These are phyloP conservation scores for Venturia carpophila DNA, from an alignment of 2,329 filamentous ascomycete species.

Conservation along the genomic window DNA sequence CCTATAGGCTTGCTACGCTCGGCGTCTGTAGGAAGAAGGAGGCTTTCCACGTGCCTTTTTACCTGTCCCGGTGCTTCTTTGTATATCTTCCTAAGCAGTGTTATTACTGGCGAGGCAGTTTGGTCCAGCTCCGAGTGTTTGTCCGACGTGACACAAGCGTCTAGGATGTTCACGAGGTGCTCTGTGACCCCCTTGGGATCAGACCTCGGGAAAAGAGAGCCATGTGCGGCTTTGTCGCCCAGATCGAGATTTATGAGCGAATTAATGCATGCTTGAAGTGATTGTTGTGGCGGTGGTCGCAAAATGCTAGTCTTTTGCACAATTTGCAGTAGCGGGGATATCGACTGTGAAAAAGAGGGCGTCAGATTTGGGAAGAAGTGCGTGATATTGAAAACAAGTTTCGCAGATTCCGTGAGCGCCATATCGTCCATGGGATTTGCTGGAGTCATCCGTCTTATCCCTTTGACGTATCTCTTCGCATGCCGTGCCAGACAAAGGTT, in stretches of 20 bases:
- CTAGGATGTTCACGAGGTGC: conserved; percentile 62
- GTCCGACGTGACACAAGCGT: conserved; percentile 57
- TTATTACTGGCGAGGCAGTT: conserved; percentile 63
- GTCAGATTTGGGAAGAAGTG: conserved; percentile 60
- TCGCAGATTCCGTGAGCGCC: conserved; percentile 76
- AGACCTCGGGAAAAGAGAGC: conserved; percentile 56
- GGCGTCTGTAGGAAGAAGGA: conserved; percentile 66
- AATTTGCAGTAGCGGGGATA: conserved; percentile 63
- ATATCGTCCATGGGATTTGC: conserved; percentile 61
- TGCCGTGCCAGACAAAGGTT: conserved; percentile 52
- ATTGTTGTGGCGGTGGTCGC: conserved; percentile 61
- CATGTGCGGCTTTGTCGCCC: not conserved
- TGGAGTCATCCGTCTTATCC: conserved; percentile 27
- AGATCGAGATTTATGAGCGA: conserved; percentile 63
- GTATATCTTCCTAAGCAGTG: conserved; percentile 63
- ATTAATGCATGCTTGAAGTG: conserved; percentile 67
- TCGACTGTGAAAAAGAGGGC: conserved; percentile 56
- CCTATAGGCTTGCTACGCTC: conserved; percentile 75
- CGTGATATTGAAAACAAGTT: conserved; percentile 82
- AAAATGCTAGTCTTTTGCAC: conserved; percentile 54
- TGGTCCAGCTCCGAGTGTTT: conserved; percentile 63
- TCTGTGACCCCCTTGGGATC: conserved; percentile 53
- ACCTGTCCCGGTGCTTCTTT: conserved; percentile 57
- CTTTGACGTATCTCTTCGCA: conserved; percentile 46
- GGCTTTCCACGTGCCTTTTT: conserved; percentile 53